Conservation (phyloP, 441 rosid species). For the Manihot esculenta region DNA sequence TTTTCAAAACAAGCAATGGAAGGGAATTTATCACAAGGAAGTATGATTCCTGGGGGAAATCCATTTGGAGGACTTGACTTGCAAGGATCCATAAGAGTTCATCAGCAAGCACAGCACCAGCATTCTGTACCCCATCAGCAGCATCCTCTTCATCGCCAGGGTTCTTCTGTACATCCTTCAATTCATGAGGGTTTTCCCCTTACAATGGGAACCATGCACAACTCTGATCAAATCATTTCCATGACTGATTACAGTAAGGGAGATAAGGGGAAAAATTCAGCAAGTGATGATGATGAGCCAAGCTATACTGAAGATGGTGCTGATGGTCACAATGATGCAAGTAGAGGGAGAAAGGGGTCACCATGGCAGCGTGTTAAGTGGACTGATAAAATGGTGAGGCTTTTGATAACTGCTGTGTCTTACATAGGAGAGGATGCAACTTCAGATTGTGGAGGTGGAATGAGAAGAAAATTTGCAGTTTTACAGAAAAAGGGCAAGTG, state of each 20-base stretch:
- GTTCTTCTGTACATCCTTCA: background rate
- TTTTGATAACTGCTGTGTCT: conserved; percentile 50
- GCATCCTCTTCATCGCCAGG: conserved; percentile 41
- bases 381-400: no score
- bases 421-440: conserved; percentile 69
- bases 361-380: conserved; percentile 23
- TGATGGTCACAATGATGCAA: conserved; percentile 54
- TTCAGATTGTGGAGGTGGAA: conserved; percentile 48
- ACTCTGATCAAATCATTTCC: conserved; percentile 49
- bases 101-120: conserved; percentile 46
- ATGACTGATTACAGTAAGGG: conserved; percentile 48
- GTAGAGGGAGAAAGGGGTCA: conserved; percentile 60
- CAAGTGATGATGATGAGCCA: conserved; percentile 81
- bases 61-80: conserved; percentile 70
- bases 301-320: conserved; percentile 67
- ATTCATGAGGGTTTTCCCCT: conserved; percentile 55
- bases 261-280: conserved; percentile 57
- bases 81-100: conserved; percentile 65
- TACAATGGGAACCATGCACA: conserved; percentile 49
- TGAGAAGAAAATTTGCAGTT: conserved; percentile 68
- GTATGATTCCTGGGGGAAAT: conserved; percentile 54
- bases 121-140: conserved; percentile 54
- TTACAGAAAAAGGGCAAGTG: conserved; percentile 91
- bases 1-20: conserved; percentile 41
- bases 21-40: conserved; percentile 66